phyloP scores from a whole-genome alignment of 495 filamentous ascomycete species.

The Penicillium cinerascens region DNA sequence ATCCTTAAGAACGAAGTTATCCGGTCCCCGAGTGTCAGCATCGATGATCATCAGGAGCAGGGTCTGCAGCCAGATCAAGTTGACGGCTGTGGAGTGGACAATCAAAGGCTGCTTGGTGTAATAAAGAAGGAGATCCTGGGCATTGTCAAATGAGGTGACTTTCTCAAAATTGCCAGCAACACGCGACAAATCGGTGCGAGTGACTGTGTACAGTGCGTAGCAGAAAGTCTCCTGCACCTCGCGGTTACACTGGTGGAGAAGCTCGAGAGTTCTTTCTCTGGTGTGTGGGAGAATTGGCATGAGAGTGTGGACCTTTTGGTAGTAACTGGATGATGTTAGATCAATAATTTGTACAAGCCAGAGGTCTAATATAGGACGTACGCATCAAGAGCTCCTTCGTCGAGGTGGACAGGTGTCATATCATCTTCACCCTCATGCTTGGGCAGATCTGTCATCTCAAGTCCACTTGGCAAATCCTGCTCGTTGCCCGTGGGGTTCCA shows the following conservation, averaged over 20 bases:
- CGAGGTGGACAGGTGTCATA: conserved; percentile 39
- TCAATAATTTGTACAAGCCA: not conserved
- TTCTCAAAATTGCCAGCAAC: conserved; percentile 37
- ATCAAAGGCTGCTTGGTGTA: conserved; percentile 50
- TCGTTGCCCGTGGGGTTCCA: conserved; percentile 39
- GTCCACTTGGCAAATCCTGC: conserved; percentile 31
- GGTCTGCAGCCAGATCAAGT: conserved; percentile 42
- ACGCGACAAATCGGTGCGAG: conserved; percentile 38
- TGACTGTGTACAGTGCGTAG: conserved; percentile 57
- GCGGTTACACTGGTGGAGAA: conserved; percentile 57
- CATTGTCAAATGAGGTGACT: conserved; percentile 40
- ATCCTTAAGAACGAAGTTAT: conserved; percentile 44
- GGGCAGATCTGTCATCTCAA: conserved; percentile 37
- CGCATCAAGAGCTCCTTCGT: conserved; percentile 44
- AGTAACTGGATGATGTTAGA: conserved; percentile 54
- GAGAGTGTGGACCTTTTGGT: conserved; percentile 65
- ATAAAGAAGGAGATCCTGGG: conserved; percentile 48
- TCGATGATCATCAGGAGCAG: conserved; percentile 46
- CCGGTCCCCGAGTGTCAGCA: conserved; percentile 42
- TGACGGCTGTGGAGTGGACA: conserved; percentile 34
- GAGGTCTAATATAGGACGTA: conserved; percentile 20
- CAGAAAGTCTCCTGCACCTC: conserved; percentile 68
- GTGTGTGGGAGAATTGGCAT: conserved; percentile 71
- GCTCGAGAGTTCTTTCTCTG: conserved; percentile 57
- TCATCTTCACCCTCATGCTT: conserved; percentile 39